Conservation (phyloP, 257 asterid species). For the Capsicum chinense region DNA sequence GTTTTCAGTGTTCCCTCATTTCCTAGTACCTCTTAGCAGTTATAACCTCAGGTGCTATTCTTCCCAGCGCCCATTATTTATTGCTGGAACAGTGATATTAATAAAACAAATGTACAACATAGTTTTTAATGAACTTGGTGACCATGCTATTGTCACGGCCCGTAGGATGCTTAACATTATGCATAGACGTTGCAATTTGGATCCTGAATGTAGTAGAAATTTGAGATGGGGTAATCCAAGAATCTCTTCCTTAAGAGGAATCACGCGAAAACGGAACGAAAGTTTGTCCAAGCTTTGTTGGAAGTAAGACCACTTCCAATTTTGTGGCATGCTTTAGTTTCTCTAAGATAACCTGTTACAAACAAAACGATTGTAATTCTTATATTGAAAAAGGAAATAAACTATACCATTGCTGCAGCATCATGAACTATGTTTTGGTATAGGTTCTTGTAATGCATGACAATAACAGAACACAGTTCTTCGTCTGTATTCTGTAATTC, state of each 20-base stretch:
- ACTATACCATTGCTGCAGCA: too few relatives aligned
- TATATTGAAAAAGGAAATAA: too few relatives aligned
- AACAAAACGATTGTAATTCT: neutral
- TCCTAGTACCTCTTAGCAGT: neutral
- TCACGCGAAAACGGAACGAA: neutral
- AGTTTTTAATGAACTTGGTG: neutral
- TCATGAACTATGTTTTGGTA: neutral
- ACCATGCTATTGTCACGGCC: neutral
- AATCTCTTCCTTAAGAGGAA: conserved; percentile 2
- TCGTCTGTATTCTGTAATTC: neutral
- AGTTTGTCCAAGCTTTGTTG: neutral
- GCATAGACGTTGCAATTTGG: neutral
- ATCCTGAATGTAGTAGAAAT: neutral
- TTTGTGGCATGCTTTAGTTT: neutral
- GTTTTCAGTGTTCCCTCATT: neutral
- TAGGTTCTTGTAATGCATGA: conserved; percentile 11
- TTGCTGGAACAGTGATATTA: neutral
- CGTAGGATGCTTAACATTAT: neutral
- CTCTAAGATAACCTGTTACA: neutral
- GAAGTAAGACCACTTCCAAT: neutral
- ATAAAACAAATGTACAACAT: neutral
- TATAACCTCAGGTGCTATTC: conserved; percentile 2
- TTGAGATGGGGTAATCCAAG: neutral
- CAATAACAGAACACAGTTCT: neutral
- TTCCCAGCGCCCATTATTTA: neutral